Conservation (phyloP, 2,329 filamentous ascomycete species). For the Hymenoscyphus repandus region DNA sequence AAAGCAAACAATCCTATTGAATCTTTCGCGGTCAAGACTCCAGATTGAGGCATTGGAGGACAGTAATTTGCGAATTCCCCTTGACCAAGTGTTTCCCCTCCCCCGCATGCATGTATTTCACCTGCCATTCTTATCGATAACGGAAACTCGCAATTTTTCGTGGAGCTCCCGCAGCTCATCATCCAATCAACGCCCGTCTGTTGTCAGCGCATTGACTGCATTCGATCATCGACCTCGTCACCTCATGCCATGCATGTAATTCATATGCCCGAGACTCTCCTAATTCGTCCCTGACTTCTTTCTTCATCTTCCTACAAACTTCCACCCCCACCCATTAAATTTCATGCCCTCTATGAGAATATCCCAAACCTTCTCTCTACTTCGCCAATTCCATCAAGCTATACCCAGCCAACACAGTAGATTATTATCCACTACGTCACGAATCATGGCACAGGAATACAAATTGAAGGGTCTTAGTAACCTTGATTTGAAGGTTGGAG, state of each 20-base stretch:
- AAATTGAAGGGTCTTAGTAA: constrained; percentile 73
- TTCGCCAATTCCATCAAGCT: constrained; percentile 13
- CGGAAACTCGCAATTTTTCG: too few species aligned
- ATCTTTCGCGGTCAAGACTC: too few species aligned
- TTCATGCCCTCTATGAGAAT: constrained; percentile 17
- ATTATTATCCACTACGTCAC: constrained; percentile 18
- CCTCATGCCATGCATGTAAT: not conserved
- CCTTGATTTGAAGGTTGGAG: constrained; percentile 68
- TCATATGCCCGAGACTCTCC: not conserved
- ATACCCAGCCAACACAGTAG: constrained; percentile 11
- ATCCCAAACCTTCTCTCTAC: constrained; percentile 6
- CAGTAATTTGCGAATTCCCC: too few species aligned
- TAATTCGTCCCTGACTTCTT: not conserved
- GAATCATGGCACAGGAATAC: constrained; percentile 46
- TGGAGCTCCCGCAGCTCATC: too few species aligned
- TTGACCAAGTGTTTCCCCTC: too few species aligned
- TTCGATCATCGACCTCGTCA: constrained; percentile 35
- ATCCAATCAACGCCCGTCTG: too few species aligned
- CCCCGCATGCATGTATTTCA: too few species aligned
- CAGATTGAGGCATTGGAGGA: too few species aligned
- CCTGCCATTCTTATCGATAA: too few species aligned
- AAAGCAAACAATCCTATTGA: too few species aligned
- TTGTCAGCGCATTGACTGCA: too few species aligned
- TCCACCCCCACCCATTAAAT: not conserved
- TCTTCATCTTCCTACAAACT: not conserved